Evolutionary conservation across 1,284 basidiomycete species (phyloP), one percentile per base, ranked within the genome.

Genomic region (Bondarzewia mesenterica): DNA sequence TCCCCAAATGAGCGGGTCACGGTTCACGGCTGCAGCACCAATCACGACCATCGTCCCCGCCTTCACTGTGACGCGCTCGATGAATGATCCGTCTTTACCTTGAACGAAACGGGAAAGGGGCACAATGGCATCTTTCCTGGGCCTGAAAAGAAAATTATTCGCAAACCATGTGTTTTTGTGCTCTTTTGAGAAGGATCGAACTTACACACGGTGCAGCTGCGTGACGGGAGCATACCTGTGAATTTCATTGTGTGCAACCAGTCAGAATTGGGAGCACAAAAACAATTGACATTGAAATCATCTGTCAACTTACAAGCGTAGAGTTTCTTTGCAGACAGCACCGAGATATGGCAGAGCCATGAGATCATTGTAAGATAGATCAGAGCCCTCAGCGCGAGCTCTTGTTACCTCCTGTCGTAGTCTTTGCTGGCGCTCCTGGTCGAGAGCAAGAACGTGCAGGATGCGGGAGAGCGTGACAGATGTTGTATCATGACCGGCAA

Each of bases 401-500:
- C 47, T 27, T 26, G 50, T 46, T 38, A 55, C 18, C 49, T 58
- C 59, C 5, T 52, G 45, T 6, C 59, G 52, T 18, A 60, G 40
- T 22, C 22, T 52, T 4, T 49, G 32, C 47, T 60, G 59, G 2
- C 29, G 46, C 22, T 56, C 50, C 7, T 49, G 55, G 43, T 55
- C 36, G 16, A 46, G 47, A 10, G 59, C 42, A 15, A 60, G 52
- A 16, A 53, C 51, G 18, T 55, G 54, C 12, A 60, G 46, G n/a
- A 52, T 49, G 20, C 56, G 55, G 14, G 46, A 48, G 10, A 58
- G 36, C 7, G 51, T 40, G 16, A 49, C 46, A 22, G 57, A 53
- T 44, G 55, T 59, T 2, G 52, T 58, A n/a, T 59, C 53, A 12
- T 57, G 52, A 14, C 57, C 58, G 10, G 52, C 54, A 21, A 56